Evolutionary conservation across 257 asterid genomes (phyloP), one percentile per base, ranked within the genome.

Genomic region (Nicotiana otophora): DNA sequence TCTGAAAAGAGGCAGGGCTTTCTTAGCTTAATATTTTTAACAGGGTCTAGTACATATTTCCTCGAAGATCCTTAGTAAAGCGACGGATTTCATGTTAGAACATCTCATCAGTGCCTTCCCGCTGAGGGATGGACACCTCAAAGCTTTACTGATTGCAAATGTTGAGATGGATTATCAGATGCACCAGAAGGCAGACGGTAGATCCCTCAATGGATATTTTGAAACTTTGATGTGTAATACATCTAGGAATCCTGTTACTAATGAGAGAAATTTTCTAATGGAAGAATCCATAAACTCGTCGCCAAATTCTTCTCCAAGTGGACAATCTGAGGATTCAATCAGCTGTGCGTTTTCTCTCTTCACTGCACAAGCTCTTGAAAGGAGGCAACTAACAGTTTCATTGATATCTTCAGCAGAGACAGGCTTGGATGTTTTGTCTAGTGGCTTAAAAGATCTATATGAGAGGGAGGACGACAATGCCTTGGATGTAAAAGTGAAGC

Each of bases 11-110:
- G 19, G 78, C 34, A 76, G 19, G 30, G 70, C 12, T 58, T 17
- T 51, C 53, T 15, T 15, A 7, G 67, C 74, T 75, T 62, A 61
- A 7, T 46, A 23, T 82, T 86, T 84, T 57, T 33, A 57, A 77
- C 92, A 94, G 98, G 97, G 90, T 63, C 86, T 93, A 86, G 89
- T 83, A 61, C 86, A 85, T 69, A 66, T 92, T 72, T 90, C 97
- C 20, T 88, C 92, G 20, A 33, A 12, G 80, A 84, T 82, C 65
- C 93, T 94, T 81, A 66, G 88, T 78, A 83, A 85, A 74, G 92
- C 96, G 12, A 87, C 80, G 69, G 83, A 84, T 69, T 86, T 91
- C 31, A 77, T 93, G 83, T 67, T 92, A 70, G 87, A 89, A 84
- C 90, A 81, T 77, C 87, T 94, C 34, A 83, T 90, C 76, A 90